A percentile compares a stretch with the other conserved stretches of the same genome.
Evolutionary conservation across 208 protist species (phyloP).

Genomic region (Leishmania aethiopica): DNA sequence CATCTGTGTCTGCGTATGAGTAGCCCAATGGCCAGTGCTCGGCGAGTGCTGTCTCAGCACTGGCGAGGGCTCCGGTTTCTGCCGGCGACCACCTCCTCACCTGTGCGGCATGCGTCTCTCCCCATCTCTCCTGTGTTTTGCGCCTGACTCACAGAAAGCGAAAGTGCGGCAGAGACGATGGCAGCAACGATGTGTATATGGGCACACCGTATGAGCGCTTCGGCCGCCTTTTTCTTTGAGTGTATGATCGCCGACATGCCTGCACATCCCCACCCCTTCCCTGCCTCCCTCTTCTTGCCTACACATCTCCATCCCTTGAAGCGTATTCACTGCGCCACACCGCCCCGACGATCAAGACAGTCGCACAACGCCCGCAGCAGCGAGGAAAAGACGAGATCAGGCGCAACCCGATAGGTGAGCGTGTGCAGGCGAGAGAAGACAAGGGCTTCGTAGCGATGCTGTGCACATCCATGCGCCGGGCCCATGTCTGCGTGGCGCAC

Average conservation of each 20-base stretch:
- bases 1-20: background rate
- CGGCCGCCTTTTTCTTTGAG: background rate
- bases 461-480: conserved; percentile 2
- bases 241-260: too few species aligned
- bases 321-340: background rate
- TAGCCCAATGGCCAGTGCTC: background rate
- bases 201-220: background rate
- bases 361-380: background rate
- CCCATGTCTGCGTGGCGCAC: background rate
- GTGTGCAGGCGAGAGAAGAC: background rate
- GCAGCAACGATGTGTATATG: background rate
- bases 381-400: background rate
- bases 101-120: background rate
- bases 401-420: background rate
- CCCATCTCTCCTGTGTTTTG: background rate
- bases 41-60: background rate
- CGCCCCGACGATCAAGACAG: background rate
- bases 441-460: background rate
- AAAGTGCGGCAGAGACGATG: background rate
- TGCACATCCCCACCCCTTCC: background rate
- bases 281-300: background rate
- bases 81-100: background rate
- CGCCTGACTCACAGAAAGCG: background rate
- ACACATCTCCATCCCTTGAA: background rate
- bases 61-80: background rate